phyloP scores from a whole-genome alignment of 176 grass and related monocot genomes.

The Rhynchospora breviuscula region DNA sequence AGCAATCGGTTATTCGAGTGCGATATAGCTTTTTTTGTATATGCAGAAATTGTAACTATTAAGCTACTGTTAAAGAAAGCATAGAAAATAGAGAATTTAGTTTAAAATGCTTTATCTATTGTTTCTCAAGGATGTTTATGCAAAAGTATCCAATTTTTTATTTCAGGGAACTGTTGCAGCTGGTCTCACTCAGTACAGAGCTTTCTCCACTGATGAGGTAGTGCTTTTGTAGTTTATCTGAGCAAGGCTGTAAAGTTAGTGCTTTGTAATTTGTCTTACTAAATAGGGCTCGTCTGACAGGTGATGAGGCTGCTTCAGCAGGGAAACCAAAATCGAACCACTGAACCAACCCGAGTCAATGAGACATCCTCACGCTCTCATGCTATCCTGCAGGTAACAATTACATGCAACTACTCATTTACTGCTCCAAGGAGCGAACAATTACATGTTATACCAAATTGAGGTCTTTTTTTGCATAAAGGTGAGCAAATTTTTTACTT shows the following conservation, averaged over 20 bases:
- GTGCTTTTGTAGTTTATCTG: slow-evolving; percentile 14
- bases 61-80: not conserved
- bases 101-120: not conserved
- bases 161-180: slow-evolving; percentile 86
- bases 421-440: not conserved
- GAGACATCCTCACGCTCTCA: slow-evolving; percentile 95
- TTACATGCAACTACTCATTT: not conserved
- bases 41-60: not conserved
- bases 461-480: not conserved
- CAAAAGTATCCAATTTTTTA: slow-evolving; percentile 6
- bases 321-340: slow-evolving; percentile 93
- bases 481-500: not conserved
- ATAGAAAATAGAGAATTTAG: not conserved
- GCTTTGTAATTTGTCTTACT: slow-evolving; percentile 21
- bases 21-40: not conserved
- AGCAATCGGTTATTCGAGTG: not conserved
- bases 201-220: slow-evolving; percentile 95
- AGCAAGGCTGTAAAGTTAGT: slow-evolving; percentile 1
- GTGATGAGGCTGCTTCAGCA: slow-evolving; percentile 95
- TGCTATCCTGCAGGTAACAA: slow-evolving; percentile 81
- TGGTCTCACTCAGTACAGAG: slow-evolving; percentile 90
- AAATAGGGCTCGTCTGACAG: slow-evolving; percentile 19
- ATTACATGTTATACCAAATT: too few species aligned
- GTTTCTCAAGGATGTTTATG: not conserved
- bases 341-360: slow-evolving; percentile 79